Conservation (phyloP, 352 stramenopile species). For the Phytophthora boehmeriae region DNA sequence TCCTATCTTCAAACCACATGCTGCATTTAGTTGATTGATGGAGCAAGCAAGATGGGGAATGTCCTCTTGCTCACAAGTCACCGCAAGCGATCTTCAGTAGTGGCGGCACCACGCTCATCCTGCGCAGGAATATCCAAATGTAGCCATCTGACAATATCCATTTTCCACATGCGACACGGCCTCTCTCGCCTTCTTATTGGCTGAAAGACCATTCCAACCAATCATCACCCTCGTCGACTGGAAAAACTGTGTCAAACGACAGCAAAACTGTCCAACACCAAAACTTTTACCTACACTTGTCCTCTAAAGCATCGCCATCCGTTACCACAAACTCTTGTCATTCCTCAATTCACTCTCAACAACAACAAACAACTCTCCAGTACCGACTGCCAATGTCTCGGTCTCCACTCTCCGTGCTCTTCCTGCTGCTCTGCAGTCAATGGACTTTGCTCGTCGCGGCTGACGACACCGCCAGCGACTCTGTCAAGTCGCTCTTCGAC, state of each 20-base stretch:
- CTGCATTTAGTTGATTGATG: constrained; percentile 16
- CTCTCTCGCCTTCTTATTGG: background rate
- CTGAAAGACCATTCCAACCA: background rate
- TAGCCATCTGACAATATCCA: constrained; percentile 1
- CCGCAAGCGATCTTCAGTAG: background rate
- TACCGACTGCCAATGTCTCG: too few relatives aligned
- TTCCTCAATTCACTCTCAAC: constrained; percentile 33
- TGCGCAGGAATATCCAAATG: constrained; percentile 1
- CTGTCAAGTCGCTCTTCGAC: constrained; percentile 51
- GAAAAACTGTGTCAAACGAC: background rate
- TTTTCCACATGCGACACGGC: background rate
- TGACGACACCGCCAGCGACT: constrained; percentile 36
- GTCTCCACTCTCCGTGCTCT: constrained; percentile 18
- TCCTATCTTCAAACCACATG: constrained; percentile 26
- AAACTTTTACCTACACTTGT: constrained; percentile 2
- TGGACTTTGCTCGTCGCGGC: constrained; percentile 14
- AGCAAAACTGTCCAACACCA: constrained; percentile 1
- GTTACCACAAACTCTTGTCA: constrained; percentile 20
- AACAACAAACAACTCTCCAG: too few relatives aligned
- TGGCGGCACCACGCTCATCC: background rate
- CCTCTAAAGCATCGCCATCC: background rate
- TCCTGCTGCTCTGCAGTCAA: constrained; percentile 31
- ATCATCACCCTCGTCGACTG: background rate
- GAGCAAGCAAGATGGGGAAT: constrained; percentile 18
- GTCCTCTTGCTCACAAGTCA: background rate